Evolutionary conservation across 2,329 filamentous ascomycete genomes (phyloP), one percentile per base, ranked within the genome.

Genomic region (Verruconis gallopava): DNA sequence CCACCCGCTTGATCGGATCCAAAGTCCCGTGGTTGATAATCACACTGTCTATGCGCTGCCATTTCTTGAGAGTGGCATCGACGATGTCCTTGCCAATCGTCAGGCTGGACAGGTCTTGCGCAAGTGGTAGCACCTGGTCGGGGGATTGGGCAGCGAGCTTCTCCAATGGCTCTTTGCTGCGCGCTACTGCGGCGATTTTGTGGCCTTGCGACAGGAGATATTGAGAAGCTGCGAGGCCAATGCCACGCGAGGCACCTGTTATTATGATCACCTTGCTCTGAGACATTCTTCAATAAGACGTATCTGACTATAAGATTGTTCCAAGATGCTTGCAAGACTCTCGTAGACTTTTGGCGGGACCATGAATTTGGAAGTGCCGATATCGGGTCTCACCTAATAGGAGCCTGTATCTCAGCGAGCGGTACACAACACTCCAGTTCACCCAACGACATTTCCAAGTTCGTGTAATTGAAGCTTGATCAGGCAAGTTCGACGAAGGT

Each of bases 11-110:
- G 33, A 93, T 78, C 1, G 85, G 82, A n/a, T 77, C 72, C 35
- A 98, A 63, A 1, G 77, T 68, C 15, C 86, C 88, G 56, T 98
- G 91, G 59, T 96, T 96, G 47, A 96, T 65, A 11, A 98, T 75
- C 35, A 98, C 58, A 1, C 79, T 81, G 55, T 98, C 86, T 3
- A 98, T 62, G 38, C 66, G 68, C 6, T 79, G 80, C 58, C 85
- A 96, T 0, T 72, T 64, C 20, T 72, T 63, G 9, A 81, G 54
- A 0, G 86, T 81, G 1, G 77, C 62, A 3, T 79, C 67, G 3
- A 85, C 74, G 3, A 81, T 72, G 54, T 73, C 73, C 1, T 69
- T 59, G 3, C 75, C 72, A 20, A 81, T 55, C 1, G 58, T 61
- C 19, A 68, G 55, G 49, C 77, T 71, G 1, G 66, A 56, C 9